Evolutionary conservation across 2,329 filamentous ascomycete species (phyloP).

Genomic region (Aspergillus sergii): DNA sequence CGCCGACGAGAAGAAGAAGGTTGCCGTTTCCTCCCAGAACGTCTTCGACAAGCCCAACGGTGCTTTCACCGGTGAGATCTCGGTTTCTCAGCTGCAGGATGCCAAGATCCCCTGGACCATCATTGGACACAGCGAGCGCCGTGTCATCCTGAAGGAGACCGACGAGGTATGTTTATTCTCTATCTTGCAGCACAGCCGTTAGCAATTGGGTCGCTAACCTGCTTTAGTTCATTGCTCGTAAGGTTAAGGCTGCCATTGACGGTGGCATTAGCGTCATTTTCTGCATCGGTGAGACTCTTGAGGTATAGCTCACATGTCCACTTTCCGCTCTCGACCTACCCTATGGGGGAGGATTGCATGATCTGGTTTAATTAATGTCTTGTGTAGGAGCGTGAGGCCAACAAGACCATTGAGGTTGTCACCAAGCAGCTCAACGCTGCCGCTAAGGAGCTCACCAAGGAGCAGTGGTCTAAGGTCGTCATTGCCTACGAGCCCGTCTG

Average conservation of each 20-base stretch:
- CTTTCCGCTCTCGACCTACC: background rate
- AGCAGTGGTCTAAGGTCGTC: constrained; percentile 92
- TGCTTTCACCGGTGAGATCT: constrained; percentile 96
- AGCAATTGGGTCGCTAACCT: constrained; percentile 8
- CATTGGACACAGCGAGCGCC: constrained; percentile 92
- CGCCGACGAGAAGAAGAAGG: constrained; percentile 66
- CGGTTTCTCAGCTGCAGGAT: constrained; percentile 87
- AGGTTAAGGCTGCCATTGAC: constrained; percentile 91
- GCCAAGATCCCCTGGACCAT: constrained; percentile 86
- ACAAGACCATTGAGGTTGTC: constrained; percentile 73
- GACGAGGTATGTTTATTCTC: constrained; percentile 59
- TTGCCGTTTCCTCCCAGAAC: constrained; percentile 93
- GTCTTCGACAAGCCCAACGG: constrained; percentile 97
- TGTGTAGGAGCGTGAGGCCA: constrained; percentile 72
- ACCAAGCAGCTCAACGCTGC: constrained; percentile 84
- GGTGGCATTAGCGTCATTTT: constrained; percentile 89
- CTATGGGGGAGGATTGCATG: background rate
- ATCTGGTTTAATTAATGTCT: constrained; percentile 18
- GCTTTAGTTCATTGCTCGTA: constrained; percentile 72
- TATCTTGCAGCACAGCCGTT: background rate
- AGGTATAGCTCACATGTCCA: constrained; percentile 48
- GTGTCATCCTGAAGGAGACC: constrained; percentile 83
- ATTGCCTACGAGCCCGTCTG: constrained; percentile 99
- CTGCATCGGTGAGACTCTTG: constrained; percentile 94
- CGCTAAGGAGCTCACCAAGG: constrained; percentile 64